A percentile compares a stretch with the other conserved stretches of the same genome.
phyloP scores from a whole-genome alignment of 805 yeast species.

The Candida easanensis region DNA sequence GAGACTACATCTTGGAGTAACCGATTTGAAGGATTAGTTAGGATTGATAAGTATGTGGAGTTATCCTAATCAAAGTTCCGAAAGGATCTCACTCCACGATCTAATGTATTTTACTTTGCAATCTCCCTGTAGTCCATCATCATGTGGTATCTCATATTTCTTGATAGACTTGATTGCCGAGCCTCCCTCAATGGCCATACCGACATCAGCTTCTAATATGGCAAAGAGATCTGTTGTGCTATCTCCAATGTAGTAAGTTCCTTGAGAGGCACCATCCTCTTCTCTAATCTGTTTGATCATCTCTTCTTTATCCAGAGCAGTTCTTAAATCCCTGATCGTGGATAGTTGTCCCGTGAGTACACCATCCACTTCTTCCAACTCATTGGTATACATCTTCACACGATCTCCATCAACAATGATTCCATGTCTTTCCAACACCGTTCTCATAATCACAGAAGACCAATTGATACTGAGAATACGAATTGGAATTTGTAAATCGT shows the following conservation, averaged over 20 bases:
- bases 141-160: slow-evolving; percentile 22
- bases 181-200: slow-evolving; percentile 44
- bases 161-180: slow-evolving; percentile 29
- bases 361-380: slow-evolving; percentile 36
- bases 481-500: slow-evolving; percentile 31
- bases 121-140: neutral
- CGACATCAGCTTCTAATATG: slow-evolving; percentile 44
- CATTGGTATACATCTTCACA: slow-evolving; percentile 45
- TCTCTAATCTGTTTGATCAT: slow-evolving; percentile 21
- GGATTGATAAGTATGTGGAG: slow-evolving; percentile 48
- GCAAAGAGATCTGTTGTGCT: slow-evolving; percentile 57
- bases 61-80: slow-evolving; percentile 26
- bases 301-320: slow-evolving; percentile 51
- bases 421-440: slow-evolving; percentile 27
- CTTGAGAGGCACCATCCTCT: slow-evolving; percentile 18
- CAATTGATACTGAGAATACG: slow-evolving; percentile 59
- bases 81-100: neutral
- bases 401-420: slow-evolving; percentile 16
- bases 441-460: slow-evolving; percentile 48
- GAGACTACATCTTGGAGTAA: slow-evolving; percentile 63
- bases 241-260: slow-evolving; percentile 55
- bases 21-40: slow-evolving; percentile 63
- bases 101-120: neutral
- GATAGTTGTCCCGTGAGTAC: slow-evolving; percentile 10
- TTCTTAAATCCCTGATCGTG: slow-evolving; percentile 34